These are phyloP conservation scores for Aspergillus terreus DNA, from an alignment of 2,329 filamentous ascomycete genomes.

Conservation along the genomic window DNA sequence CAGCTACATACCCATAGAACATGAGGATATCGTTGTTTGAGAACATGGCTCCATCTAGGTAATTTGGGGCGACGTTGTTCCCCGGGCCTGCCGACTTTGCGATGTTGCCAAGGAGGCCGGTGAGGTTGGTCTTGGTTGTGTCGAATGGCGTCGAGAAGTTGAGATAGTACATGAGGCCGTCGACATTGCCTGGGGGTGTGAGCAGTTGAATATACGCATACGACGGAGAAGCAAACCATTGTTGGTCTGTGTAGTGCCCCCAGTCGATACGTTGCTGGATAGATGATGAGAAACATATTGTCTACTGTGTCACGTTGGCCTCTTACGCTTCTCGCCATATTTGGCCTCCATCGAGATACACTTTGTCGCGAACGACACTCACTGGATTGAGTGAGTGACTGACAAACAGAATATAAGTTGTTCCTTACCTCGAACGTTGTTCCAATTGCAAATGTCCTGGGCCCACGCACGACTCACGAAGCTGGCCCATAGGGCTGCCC, in stretches of 20 bases:
- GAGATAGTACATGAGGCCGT: constrained; percentile 54
- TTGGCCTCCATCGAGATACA: constrained; percentile 63
- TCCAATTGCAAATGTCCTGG: background rate
- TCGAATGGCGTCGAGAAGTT: constrained; percentile 59
- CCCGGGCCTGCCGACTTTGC: constrained; percentile 48
- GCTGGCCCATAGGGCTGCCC: background rate
- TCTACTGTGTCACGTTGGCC: background rate
- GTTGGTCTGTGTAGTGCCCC: background rate
- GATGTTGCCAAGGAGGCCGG: constrained; percentile 46
- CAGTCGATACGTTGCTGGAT: background rate
- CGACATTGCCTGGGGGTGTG: constrained; percentile 40
- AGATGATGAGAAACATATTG: too few relatives aligned
- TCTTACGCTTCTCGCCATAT: constrained; percentile 50
- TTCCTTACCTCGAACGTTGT: background rate
- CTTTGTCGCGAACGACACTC: constrained; percentile 56
- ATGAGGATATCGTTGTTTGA: constrained; percentile 62
- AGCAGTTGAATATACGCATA: background rate
- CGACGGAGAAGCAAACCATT: background rate
- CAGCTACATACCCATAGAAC: constrained; percentile 52
- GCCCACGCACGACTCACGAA: background rate
- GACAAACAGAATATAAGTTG: background rate
- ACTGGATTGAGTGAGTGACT: constrained; percentile 38
- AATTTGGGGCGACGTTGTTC: constrained; percentile 55
- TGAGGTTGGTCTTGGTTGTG: constrained; percentile 49
- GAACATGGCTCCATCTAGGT: constrained; percentile 61